Conservation (phyloP, 306 rosid species). For the Cercis canadensis region DNA sequence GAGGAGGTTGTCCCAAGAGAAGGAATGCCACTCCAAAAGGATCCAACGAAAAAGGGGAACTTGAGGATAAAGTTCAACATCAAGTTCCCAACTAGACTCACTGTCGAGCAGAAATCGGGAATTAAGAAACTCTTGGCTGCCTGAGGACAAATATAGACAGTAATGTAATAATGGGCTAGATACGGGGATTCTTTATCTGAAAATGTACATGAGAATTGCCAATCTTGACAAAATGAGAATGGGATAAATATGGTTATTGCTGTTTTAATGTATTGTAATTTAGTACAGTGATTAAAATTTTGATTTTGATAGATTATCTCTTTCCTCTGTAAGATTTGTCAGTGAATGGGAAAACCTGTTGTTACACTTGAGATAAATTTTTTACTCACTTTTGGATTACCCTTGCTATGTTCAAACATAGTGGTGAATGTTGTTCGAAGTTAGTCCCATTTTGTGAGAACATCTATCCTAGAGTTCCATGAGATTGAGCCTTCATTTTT, state of each 20-base stretch:
- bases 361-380: too few species aligned
- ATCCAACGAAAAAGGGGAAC: conserved; percentile 63
- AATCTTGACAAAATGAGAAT: neutral
- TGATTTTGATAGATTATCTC: neutral
- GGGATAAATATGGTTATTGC: conserved; percentile 1
- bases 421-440: too few species aligned
- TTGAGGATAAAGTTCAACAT: conserved; percentile 65
- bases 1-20: conserved; percentile 64
- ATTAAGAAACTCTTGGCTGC: conserved; percentile 57
- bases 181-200: too few species aligned
- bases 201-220: too few species aligned
- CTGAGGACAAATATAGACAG: conserved; percentile 25
- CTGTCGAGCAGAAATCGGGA: conserved; percentile 65
- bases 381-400: too few species aligned
- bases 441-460: too few species aligned
- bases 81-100: conserved; percentile 61
- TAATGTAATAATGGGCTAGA: too few species aligned
- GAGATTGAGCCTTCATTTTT: too few species aligned
- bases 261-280: neutral
- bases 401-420: too few species aligned
- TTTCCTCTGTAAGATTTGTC: conserved; percentile 20
- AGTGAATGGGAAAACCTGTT: neutral
- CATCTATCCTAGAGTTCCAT: too few species aligned
- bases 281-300: neutral
- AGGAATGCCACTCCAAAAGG: conserved; percentile 71